Evolutionary conservation across 306 rosid species (phyloP), one percentile per base, ranked within the genome.

Genomic region (Neltuma alba): DNA sequence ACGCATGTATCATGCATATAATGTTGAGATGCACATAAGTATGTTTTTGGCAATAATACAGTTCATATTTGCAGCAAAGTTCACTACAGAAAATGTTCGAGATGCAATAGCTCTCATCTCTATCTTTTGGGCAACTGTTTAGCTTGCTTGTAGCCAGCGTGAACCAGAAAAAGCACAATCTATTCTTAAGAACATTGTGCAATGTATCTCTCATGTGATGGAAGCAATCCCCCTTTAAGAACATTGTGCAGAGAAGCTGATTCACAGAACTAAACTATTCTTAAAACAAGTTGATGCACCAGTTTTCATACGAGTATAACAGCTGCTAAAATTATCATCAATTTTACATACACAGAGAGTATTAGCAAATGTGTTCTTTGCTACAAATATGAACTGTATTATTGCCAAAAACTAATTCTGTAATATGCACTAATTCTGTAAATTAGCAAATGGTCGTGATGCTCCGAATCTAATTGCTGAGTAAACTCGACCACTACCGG

Each of bases 171-270:
- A 48, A 9, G 61, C 68, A 71, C 37, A 61, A 62, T 21, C 15
- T 73, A 71, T 47, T 57, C 30, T 48, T 41, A 25, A 11, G 83
- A 83, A 18, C 47, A 55, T 34, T 38, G 30, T 52, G 37, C 38
- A 72, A n/a, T 57, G 67, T 25, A 48, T 48, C 18, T 3, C 34
- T 58, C 31, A 23, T 23, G 37, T 58, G 36, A 48, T 36, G 60
- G 60, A 71, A 82, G 52, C 30, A 61, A 30, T 48, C 27, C 9
- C 42, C 69, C 76, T 38, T 48, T 41, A 25, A 11, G 83, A 83
- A 18, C 47, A 55, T 34, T 38, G 30, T 52, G 37, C 38, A 72
- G 67, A 23, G 27, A 25, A 60, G 4, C 9, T 30, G 1, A 28
- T 28, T 6, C 66, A 28, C 14, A 27, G 16, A 27, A 28, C 66